These are phyloP conservation scores for Deinandra increscens DNA, from an alignment of 129 eudicot species.

Conservation along the genomic window DNA sequence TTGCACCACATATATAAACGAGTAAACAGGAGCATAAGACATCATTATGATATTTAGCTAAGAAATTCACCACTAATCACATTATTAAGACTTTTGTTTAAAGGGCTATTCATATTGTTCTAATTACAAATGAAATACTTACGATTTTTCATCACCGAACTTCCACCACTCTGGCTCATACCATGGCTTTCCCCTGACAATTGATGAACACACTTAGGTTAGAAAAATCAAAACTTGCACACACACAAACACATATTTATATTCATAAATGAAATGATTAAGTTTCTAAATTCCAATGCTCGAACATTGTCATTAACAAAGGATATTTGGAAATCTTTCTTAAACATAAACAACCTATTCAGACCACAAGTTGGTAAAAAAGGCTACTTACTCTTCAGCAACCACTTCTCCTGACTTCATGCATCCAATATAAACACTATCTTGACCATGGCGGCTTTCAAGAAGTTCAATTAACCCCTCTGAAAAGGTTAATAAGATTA, in stretches of 20 bases:
- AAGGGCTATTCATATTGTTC: conserved; percentile 1
- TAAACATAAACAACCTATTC: background rate
- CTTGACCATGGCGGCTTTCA: conserved; percentile 68
- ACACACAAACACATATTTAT: background rate
- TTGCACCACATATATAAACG: background rate
- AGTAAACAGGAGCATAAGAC: background rate
- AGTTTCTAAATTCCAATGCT: background rate
- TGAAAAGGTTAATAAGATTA: conserved; percentile 28
- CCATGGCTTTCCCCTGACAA: conserved; percentile 88
- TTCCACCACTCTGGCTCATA: conserved; percentile 99
- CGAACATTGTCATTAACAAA: background rate
- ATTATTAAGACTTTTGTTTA: conserved; percentile 6
- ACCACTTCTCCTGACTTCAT: conserved; percentile 96
- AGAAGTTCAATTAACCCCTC: conserved; percentile 83
- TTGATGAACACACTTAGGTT: conserved; percentile 22
- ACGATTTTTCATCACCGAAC: conserved; percentile 94
- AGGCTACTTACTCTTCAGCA: conserved; percentile 58
- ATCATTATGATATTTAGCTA: background rate
- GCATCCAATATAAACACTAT: conserved; percentile 84
- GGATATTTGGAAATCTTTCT: too few relatives aligned
- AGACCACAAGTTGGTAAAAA: background rate
- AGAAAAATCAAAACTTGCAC: background rate
- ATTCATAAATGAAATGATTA: background rate
- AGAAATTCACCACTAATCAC: background rate
- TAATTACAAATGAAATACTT: conserved; percentile 41